Base-by-base conservation (phyloP, 345 rosid species). In the Schrenkiella parvula region DNA sequence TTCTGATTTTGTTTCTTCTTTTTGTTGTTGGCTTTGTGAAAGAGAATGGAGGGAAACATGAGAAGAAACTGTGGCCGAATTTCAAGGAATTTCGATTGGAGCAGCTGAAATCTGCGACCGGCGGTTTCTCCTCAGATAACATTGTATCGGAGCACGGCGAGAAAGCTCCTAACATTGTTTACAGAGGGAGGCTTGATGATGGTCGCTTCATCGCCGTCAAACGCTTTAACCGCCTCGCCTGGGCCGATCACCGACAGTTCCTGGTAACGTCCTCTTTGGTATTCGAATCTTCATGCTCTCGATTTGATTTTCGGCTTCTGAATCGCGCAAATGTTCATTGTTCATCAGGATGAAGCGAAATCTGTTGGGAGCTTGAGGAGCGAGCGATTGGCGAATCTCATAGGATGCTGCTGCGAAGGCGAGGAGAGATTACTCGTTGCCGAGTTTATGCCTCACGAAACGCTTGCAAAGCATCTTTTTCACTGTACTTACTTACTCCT, bases 241-340 rank as follows among this genome's bases (percentile, higher is more conserved):
- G 99, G 97, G 93, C 98, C 2, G 99, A 95, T 81, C 77, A 95
- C 64, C 90, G 99, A 74, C 99, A 95, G 80, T 95, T 95, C 70
- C 82, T 95, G 31, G 98, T 95, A 54, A 44, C 48, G 85, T 21
- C 60, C 52, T 22, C 13, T 22, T 47, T 12, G 17, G 8, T 35
- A n/a, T 32, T 52, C 21, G 5, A 13, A 13, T 48, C n/a, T 8
- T 39, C n/a, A 13, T 4, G 3, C 1, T 5, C 4, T 39, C 37
- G 18, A 4, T 41, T 31, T 19, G 42, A 11, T 51, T 41, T 53
- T 51, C n/a, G 5, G 47, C 13, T 17, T 60, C 15, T 31, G 12
- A 25, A 43, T 63, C 50, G 3, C n/a, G 18, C 2, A 10, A 54
- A 48, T 14, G 59, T 59, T 52, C 0, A 18, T 47, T 38, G 21